phyloP scores from a whole-genome alignment of 2,329 filamentous ascomycete genomes.

The Fusarium circinatum region DNA sequence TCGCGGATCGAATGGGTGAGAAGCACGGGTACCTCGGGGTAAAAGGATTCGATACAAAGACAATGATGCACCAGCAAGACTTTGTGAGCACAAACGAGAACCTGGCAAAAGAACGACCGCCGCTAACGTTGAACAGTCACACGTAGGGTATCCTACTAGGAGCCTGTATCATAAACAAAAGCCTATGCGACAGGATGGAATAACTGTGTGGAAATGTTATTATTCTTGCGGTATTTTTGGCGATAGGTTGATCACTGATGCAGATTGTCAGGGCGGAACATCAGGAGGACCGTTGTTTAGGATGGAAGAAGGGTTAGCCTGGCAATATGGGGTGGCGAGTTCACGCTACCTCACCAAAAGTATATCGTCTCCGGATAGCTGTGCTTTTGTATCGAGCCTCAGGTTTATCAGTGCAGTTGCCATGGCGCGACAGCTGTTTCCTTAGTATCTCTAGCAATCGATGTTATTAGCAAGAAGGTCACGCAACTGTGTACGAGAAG shows the following conservation, averaged over 20 bases:
- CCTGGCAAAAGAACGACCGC: fast-evolving
- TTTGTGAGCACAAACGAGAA: not conserved
- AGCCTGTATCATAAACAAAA: fast-evolving
- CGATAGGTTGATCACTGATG: not conserved
- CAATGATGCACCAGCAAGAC: not conserved
- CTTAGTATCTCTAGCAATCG: not conserved
- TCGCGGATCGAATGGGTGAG: slow-evolving; percentile 9
- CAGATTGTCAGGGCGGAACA: not conserved
- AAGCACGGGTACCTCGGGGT: slow-evolving; percentile 2
- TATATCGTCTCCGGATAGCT: not conserved
- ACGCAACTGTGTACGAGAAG: not conserved
- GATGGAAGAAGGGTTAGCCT: not conserved
- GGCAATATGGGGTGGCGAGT: slow-evolving; percentile 4
- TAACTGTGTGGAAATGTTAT: not conserved
- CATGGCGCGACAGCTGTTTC: not conserved
- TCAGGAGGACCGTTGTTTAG: slow-evolving; percentile 23
- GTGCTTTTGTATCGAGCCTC: not conserved
- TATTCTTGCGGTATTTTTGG: not conserved
- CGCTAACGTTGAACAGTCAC: not conserved
- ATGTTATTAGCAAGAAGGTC: not conserved
- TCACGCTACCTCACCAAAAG: not conserved
- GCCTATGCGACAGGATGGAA: not conserved
- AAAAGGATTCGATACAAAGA: not conserved
- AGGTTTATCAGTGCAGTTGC: not conserved
- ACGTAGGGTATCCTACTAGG: not conserved